phyloP scores from a whole-genome alignment of 305 asterid species.

The Andrographis paniculata region DNA sequence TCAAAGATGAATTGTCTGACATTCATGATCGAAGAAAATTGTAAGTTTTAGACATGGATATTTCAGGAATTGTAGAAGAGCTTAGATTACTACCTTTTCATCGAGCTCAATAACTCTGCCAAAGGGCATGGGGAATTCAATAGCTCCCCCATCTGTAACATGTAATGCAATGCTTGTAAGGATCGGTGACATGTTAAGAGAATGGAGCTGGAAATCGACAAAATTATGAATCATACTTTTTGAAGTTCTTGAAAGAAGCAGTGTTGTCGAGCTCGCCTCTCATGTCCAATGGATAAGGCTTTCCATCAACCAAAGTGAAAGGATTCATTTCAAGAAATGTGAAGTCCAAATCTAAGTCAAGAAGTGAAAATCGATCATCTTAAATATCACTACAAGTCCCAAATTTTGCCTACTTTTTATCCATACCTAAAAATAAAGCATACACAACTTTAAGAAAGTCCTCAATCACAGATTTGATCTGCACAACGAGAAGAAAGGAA shows the following conservation, averaged over 20 bases:
- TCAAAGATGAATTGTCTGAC: slow-evolving; percentile 95
- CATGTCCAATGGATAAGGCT: slow-evolving; percentile 91
- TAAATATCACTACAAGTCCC: neutral
- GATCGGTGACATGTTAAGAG: neutral
- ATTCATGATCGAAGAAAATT: slow-evolving; percentile 11
- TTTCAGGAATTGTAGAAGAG: slow-evolving; percentile 1
- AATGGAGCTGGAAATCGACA: neutral
- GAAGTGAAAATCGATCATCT: slow-evolving; percentile 7
- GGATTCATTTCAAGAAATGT: slow-evolving; percentile 96
- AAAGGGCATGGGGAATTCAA: slow-evolving; percentile 87
- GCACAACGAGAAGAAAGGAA: slow-evolving; percentile 20
- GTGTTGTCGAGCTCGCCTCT: slow-evolving; percentile 96
- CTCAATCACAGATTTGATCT: slow-evolving; percentile 72
- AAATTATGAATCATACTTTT: slow-evolving; percentile 38
- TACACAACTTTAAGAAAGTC: slow-evolving; percentile 61
- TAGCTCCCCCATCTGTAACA: slow-evolving; percentile 71
- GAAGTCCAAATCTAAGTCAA: slow-evolving; percentile 68
- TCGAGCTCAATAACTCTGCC: slow-evolving; percentile 86
- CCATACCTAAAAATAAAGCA: slow-evolving; percentile 53
- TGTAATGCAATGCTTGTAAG: too few species aligned
- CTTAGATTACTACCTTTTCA: slow-evolving; percentile 51
- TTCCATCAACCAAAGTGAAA: slow-evolving; percentile 70
- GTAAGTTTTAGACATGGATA: slow-evolving; percentile 3
- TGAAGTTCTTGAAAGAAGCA: slow-evolving; percentile 90
- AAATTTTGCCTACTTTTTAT: slow-evolving; percentile 7